phyloP scores from a whole-genome alignment of 169 alveolate genomes.

The Perkinsus marinus region DNA sequence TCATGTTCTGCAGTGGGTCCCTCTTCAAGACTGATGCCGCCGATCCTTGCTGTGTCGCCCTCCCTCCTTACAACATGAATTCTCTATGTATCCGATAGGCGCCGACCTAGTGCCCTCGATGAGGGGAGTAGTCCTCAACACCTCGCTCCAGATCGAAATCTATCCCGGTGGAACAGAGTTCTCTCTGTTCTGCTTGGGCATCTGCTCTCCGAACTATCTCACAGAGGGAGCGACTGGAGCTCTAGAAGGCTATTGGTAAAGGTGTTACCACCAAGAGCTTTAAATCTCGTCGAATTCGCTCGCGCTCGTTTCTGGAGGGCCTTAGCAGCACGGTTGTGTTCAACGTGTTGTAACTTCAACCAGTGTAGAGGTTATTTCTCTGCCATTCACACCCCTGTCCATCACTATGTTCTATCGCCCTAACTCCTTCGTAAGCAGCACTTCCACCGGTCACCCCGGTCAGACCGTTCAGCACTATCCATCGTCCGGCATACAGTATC shows the following conservation, averaged over 20 bases:
- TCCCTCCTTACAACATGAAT: background rate
- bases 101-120: background rate
- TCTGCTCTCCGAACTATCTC: background rate
- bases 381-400: background rate
- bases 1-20: background rate
- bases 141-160: too few species aligned
- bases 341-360: background rate
- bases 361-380: background rate
- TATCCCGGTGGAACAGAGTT: too few species aligned
- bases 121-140: too few species aligned
- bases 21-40: background rate
- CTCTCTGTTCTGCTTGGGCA: background rate
- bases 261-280: background rate
- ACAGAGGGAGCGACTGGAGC: background rate
- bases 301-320: background rate
- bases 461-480: background rate
- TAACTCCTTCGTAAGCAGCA: background rate
- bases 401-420: background rate
- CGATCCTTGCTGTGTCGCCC: background rate
- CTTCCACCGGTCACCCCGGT: background rate
- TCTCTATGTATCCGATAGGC: background rate
- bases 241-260: background rate
- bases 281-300: background rate
- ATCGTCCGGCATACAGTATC: background rate
- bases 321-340: background rate